These are phyloP conservation scores for Euclidium syriacum DNA, from an alignment of 345 rosid genomes.

Conservation along the genomic window DNA sequence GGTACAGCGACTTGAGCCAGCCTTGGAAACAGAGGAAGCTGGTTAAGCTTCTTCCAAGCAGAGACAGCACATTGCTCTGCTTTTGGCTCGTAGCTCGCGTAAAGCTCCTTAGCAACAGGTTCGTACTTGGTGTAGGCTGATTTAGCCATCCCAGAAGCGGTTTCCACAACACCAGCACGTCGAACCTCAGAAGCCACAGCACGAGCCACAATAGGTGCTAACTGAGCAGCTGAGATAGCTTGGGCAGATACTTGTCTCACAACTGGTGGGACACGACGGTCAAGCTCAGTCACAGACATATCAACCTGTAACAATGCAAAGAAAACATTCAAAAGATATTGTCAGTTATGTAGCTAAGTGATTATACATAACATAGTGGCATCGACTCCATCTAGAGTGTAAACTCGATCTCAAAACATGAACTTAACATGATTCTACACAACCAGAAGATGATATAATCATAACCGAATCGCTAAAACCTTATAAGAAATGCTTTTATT, in stretches of 20 bases:
- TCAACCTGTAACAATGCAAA: slow-evolving; percentile 50
- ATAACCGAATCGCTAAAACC: not conserved
- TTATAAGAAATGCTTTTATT: not conserved
- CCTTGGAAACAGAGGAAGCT: slow-evolving; percentile 77
- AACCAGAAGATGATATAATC: not conserved
- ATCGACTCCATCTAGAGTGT: not conserved
- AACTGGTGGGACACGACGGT: slow-evolving; percentile 58
- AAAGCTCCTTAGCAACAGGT: slow-evolving; percentile 73
- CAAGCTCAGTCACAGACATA: slow-evolving; percentile 57
- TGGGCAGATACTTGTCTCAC: slow-evolving; percentile 71
- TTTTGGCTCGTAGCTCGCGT: slow-evolving; percentile 70
- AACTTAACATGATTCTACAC: not conserved
- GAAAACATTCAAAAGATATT: not conserved
- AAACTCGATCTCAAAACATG: not conserved
- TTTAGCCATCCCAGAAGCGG: slow-evolving; percentile 70
- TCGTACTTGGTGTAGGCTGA: slow-evolving; percentile 64
- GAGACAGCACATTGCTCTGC: slow-evolving; percentile 76
- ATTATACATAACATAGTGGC: not conserved
- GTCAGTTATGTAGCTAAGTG: not conserved
- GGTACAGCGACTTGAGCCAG: slow-evolving; percentile 72
- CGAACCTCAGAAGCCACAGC: slow-evolving; percentile 62
- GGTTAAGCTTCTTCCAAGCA: slow-evolving; percentile 76
- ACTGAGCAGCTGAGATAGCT: slow-evolving; percentile 64
- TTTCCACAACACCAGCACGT: slow-evolving; percentile 56
- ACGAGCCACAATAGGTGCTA: slow-evolving; percentile 60